phyloP scores from a whole-genome alignment of 441 rosid genomes.

The Corymbia calophylla region DNA sequence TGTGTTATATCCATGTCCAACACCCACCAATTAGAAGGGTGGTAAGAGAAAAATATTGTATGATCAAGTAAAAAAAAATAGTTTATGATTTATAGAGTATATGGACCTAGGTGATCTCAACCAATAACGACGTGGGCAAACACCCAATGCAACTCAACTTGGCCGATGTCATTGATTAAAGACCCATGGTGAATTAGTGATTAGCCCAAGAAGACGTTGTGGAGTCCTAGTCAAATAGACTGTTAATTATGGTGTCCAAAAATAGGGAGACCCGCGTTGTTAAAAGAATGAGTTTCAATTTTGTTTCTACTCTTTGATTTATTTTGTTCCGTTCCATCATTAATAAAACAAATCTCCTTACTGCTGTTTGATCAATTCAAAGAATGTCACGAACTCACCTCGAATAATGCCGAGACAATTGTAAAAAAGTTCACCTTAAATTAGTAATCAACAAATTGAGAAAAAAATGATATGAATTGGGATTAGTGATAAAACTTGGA shows the following conservation, averaged over 20 bases:
- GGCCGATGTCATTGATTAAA: background rate
- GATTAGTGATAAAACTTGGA: too few species aligned
- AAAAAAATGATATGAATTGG: accelerated
- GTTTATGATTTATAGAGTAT: too few species aligned
- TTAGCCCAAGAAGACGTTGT: accelerated
- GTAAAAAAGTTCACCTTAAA: background rate
- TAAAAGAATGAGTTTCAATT: background rate
- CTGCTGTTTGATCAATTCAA: too few species aligned
- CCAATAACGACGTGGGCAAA: too few species aligned
- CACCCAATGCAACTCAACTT: background rate
- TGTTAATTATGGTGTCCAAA: too few species aligned
- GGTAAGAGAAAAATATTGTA: too few species aligned
- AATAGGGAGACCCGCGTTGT: background rate
- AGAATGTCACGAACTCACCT: background rate
- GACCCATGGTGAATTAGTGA: background rate
- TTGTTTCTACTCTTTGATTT: background rate
- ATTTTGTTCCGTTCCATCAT: background rate
- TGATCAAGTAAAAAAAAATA: too few species aligned
- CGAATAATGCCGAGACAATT: background rate
- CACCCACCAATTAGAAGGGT: too few species aligned
- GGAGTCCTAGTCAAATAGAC: too few species aligned
- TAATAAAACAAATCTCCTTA: background rate
- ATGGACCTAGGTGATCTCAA: too few species aligned
- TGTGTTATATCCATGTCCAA: too few species aligned
- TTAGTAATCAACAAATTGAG: background rate